Percentiles rank a stretch among this genome's conserved stretches.
Conservation (phyloP, 345 rosid species). For the Reutealis trisperma region DNA sequence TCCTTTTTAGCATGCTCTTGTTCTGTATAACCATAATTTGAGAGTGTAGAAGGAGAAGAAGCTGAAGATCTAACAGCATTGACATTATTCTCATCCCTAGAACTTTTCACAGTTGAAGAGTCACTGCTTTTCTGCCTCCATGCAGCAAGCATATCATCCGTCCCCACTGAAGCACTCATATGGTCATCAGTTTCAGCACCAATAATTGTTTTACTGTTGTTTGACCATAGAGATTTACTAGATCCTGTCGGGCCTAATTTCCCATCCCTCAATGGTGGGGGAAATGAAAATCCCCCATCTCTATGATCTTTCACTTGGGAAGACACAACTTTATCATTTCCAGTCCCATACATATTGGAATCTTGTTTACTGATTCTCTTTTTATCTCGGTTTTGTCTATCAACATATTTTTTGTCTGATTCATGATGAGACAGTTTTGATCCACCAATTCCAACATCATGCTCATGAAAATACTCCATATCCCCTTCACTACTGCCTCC, state of each 20-base stretch:
- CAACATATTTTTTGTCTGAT: constrained; percentile 53
- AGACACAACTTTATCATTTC: constrained; percentile 48
- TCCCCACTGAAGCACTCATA: constrained; percentile 54
- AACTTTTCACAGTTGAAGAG: constrained; percentile 72
- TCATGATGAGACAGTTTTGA: constrained; percentile 51
- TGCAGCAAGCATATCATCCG: constrained; percentile 69
- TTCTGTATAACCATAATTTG: constrained; percentile 67
- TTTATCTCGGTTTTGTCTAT: constrained; percentile 44
- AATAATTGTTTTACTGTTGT: constrained; percentile 46
- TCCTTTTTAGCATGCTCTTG: constrained; percentile 53
- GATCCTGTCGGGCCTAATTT: constrained; percentile 56
- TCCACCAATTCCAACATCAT: constrained; percentile 55
- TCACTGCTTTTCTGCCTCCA: constrained; percentile 84
- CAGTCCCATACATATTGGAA: constrained; percentile 41
- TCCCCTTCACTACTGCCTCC: constrained; percentile 96
- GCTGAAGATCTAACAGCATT: constrained; percentile 57
- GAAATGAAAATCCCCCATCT: constrained; percentile 76
- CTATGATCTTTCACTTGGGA: constrained; percentile 51
- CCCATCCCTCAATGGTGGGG: constrained; percentile 63
- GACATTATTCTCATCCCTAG: constrained; percentile 64
- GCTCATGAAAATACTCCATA: constrained; percentile 73
- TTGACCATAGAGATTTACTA: constrained; percentile 68
- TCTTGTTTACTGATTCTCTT: constrained; percentile 52
- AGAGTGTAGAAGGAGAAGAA: constrained; percentile 68
- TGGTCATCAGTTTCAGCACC: constrained; percentile 51